Evolutionary conservation across 2,329 filamentous ascomycete genomes (phyloP).

Genomic region (Lecanoromycetidae sp.): DNA sequence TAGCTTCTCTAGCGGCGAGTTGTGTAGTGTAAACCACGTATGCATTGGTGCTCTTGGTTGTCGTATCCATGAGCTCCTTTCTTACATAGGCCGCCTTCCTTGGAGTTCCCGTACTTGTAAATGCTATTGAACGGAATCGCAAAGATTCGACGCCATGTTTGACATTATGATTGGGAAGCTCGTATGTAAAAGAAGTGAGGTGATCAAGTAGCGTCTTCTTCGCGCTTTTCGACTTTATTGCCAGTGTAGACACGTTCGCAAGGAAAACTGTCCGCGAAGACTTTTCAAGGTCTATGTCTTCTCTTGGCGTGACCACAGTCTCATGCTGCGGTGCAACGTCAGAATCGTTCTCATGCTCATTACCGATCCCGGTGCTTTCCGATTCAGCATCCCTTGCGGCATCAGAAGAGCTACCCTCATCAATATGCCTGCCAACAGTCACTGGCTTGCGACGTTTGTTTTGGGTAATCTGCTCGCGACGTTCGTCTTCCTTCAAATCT

Average conservation of each 20-base stretch:
- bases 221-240: slow-evolving; percentile 68
- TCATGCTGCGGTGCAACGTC: slow-evolving; percentile 24
- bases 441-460: slow-evolving; percentile 28
- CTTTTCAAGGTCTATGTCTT: slow-evolving; percentile 57
- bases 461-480: slow-evolving; percentile 25
- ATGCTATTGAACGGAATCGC: slow-evolving; percentile 87
- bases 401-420: slow-evolving; percentile 15
- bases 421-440: neutral
- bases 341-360: slow-evolving; percentile 43
- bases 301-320: slow-evolving; percentile 19
- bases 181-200: slow-evolving; percentile 60
- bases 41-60: slow-evolving; percentile 85
- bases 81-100: slow-evolving; percentile 93
- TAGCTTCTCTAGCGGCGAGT: slow-evolving; percentile 63
- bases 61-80: slow-evolving; percentile 78
- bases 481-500: slow-evolving; percentile 27
- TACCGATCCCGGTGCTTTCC: slow-evolving; percentile 21
- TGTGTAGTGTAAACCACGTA: slow-evolving; percentile 78
- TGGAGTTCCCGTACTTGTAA: slow-evolving; percentile 61
- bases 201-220: slow-evolving; percentile 68
- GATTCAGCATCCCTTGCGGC: slow-evolving; percentile 15
- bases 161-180: slow-evolving; percentile 36
- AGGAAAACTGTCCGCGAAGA: slow-evolving; percentile 83
- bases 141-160: slow-evolving; percentile 75
- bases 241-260: slow-evolving; percentile 73